Evolutionary conservation across 2,329 filamentous ascomycete genomes (phyloP).

Genomic region (Calonectria ilicicola): DNA sequence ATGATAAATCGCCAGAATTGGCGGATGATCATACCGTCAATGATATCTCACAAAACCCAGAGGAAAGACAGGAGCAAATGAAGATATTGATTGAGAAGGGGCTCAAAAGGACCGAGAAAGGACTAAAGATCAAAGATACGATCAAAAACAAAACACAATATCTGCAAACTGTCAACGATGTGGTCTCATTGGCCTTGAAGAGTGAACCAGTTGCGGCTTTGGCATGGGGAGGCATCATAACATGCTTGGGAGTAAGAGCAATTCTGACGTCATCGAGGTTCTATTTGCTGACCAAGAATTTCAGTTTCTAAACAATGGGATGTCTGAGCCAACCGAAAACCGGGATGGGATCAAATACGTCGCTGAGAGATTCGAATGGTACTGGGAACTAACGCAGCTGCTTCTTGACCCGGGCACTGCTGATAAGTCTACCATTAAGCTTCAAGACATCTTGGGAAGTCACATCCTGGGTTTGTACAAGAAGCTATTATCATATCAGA

Average conservation of each 20-base stretch:
- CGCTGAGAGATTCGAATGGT: background rate
- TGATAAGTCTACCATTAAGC: background rate
- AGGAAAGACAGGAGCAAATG: conserved; percentile 5
- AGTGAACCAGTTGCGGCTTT: conserved; percentile 1
- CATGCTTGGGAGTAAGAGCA: background rate
- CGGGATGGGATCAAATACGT: conserved; percentile 9
- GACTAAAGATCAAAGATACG: background rate
- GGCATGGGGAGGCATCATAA: conserved; percentile 1
- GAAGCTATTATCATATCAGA: background rate
- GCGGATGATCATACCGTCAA: background rate
- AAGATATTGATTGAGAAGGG: background rate
- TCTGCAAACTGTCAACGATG: background rate
- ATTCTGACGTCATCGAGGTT: too few species aligned
- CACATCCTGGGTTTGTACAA: conserved; percentile 1
- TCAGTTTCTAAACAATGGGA: conserved; percentile 8
- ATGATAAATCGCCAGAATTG: background rate
- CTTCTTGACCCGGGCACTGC: fast-evolving
- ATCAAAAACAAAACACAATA: background rate
- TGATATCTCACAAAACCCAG: background rate
- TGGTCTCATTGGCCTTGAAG: background rate
- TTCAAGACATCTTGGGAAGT: background rate
- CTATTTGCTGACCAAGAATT: background rate
- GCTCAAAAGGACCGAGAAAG: background rate
- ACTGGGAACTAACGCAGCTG: conserved; percentile 8
- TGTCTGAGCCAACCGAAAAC: conserved; percentile 8